These are phyloP conservation scores for Favolaschia claudopus DNA, from an alignment of 768 basidiomycete species.

Conservation along the genomic window DNA sequence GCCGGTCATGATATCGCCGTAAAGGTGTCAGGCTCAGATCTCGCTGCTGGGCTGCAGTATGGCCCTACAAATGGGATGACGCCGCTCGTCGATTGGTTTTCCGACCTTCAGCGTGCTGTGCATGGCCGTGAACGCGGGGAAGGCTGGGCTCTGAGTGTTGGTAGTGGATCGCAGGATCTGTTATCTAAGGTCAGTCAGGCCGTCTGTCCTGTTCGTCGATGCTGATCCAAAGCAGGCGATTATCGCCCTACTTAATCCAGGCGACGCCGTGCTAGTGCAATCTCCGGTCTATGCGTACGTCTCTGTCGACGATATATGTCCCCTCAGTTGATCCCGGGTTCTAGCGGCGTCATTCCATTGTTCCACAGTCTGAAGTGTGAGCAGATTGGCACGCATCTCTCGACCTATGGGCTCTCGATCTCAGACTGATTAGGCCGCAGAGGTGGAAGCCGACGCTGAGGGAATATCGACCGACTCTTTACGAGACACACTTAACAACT, in stretches of 20 bases:
- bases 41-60: conserved; percentile 79
- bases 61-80: conserved; percentile 74
- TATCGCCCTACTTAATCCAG: conserved; percentile 73
- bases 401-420: background rate
- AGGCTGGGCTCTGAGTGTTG: conserved; percentile 82
- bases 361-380: conserved; percentile 64
- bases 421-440: conserved; percentile 42
- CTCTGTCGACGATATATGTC: conserved; percentile 24
- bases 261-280: conserved; percentile 85
- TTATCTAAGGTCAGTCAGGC: conserved; percentile 74
- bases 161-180: conserved; percentile 88
- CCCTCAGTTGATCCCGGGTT: conserved; percentile 1
- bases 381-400: conserved; percentile 56
- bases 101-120: conserved; percentile 70
- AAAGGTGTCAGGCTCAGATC: conserved; percentile 62
- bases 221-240: conserved; percentile 59
- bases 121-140: conserved; percentile 70
- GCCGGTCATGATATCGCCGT: conserved; percentile 52
- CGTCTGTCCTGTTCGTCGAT: background rate
- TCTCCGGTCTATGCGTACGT: conserved; percentile 79
- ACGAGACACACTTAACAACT: conserved; percentile 70
- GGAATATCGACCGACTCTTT: conserved; percentile 72
- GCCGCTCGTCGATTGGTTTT: conserved; percentile 72
- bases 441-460: conserved; percentile 78
- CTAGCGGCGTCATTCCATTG: conserved; percentile 72